Percentiles rank a stretch among this genome's conserved stretches.
phyloP scores from a whole-genome alignment of 1,284 basidiomycete genomes.

The Tylopilus sp. region DNA sequence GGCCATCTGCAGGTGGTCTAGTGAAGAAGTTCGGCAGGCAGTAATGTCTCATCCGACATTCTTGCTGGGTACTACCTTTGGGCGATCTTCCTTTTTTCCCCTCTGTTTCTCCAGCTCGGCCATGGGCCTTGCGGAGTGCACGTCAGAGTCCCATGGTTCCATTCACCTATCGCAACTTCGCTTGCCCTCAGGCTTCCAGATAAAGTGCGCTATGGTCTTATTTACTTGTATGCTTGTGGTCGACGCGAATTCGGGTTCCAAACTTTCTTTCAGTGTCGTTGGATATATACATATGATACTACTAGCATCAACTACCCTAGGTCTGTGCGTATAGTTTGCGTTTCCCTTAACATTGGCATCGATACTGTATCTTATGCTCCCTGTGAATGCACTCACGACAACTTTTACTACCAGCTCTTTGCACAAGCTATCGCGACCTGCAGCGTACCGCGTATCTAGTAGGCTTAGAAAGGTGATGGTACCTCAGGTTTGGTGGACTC shows the following conservation, averaged over 20 bases:
- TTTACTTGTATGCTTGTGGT: not conserved
- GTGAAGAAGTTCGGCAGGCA: slow-evolving; percentile 7
- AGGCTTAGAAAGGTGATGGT: too few relatives aligned
- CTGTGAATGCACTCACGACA: slow-evolving; percentile 14
- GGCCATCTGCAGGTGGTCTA: slow-evolving; percentile 18
- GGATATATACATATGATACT: too few relatives aligned
- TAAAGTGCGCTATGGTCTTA: not conserved
- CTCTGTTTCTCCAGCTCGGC: not conserved
- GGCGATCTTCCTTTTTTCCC: not conserved
- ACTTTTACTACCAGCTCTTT: too few relatives aligned
- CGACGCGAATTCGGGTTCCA: not conserved
- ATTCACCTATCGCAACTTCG: not conserved
- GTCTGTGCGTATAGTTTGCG: too few relatives aligned
- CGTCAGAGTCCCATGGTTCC: not conserved
- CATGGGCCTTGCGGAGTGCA: not conserved
- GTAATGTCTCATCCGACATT: not conserved
- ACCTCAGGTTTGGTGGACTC: too few relatives aligned
- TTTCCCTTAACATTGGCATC: too few relatives aligned
- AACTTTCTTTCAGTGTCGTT: too few relatives aligned
- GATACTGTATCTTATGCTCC: too few relatives aligned
- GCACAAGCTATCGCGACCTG: too few relatives aligned
- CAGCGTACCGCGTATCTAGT: too few relatives aligned
- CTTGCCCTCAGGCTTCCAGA: not conserved
- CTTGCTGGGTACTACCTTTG: not conserved
- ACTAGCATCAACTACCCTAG: too few relatives aligned